Evolutionary conservation across 345 rosid genomes (phyloP), one percentile per base, ranked within the genome.

Genomic region (Dipteronia dyeriana): DNA sequence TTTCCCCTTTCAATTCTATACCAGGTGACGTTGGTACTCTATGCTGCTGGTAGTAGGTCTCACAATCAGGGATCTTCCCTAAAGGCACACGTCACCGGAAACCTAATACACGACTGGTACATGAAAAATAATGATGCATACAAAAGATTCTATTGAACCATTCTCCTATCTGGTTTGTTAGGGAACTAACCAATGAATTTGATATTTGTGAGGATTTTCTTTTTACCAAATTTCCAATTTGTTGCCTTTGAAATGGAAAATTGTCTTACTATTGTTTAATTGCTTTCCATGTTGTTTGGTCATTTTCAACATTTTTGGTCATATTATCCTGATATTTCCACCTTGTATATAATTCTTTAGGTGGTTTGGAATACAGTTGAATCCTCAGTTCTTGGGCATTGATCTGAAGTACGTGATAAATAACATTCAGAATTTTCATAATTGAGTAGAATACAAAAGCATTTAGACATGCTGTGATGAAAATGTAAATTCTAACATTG

Each of bases 331-430:
- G 67, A 57, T 56, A 11, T 67, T 71, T 45, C 51, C 49, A 19
- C 69, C 60, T 66, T 72, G 78, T 73, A 47, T 80, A 22, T 83
- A 25, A 78, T 82, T 81, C 76, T 63, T 59, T 84, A 85, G 99
- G 99, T 95, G 98, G 99, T 95, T 92, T 75, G 99, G 95, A 63
- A 71, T 89, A 82, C 97, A 93, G 81, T 90, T 93, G 62, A 95
- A 95, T 87, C 98, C 98, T 80, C 90, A 82, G 73, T 92, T 92
- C 84, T 45, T 92, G 87, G 88, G 87, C 74, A 87, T 93, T 34
- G 98, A 93, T 85, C 97, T 95, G 84, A 93, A 95, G 99, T 93
- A 93, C 76, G 97, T 84, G 10, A 62, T 78, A 4, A 22, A 38
- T 66, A 53, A 49, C 39, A 73, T 38, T 66, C 22, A 34, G 65